These are phyloP conservation scores for Chenopodium suecicum DNA, from an alignment of 148 eudicot species.

Conservation along the genomic window DNA sequence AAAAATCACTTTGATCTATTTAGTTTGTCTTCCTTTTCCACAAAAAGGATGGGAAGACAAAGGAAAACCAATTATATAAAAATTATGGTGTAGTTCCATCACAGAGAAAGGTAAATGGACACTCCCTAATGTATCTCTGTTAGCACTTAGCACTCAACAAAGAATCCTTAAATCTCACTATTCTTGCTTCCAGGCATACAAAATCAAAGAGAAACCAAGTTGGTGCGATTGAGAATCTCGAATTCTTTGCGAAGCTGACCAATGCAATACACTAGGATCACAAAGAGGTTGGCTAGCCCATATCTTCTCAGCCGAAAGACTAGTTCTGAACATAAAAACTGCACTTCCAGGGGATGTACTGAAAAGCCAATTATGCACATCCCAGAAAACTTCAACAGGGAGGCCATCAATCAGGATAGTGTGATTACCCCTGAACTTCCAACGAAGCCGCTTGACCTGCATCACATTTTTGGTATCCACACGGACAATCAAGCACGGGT, in stretches of 20 bases:
- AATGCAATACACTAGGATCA: conserved; percentile 36
- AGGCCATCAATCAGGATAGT: conserved; percentile 54
- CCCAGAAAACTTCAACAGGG: conserved; percentile 66
- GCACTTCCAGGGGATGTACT: conserved; percentile 53
- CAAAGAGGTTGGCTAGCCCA: conserved; percentile 45
- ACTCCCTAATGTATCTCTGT: conserved; percentile 40
- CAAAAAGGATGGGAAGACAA: conserved; percentile 26
- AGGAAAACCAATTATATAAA: conserved; percentile 36
- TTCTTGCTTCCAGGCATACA: conserved; percentile 68
- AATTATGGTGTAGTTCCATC: conserved; percentile 36
- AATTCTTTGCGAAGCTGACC: conserved; percentile 48
- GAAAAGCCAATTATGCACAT: conserved; percentile 64
- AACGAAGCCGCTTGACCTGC: conserved; percentile 53
- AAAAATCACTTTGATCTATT: conserved; percentile 38
- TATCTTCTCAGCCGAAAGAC: conserved; percentile 51
- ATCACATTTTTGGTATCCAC: conserved; percentile 49
- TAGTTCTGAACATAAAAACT: conserved; percentile 58
- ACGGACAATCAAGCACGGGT: conserved; percentile 50
- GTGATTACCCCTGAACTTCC: conserved; percentile 65
- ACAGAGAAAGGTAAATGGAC: conserved; percentile 37
- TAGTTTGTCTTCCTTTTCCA: conserved; percentile 24
- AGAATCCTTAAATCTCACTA: conserved; percentile 37
- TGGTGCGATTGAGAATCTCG: conserved; percentile 49
- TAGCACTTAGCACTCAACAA: conserved; percentile 48
- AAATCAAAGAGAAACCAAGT: conserved; percentile 53